These are phyloP conservation scores for Gossypium trilobum DNA, from an alignment of 441 rosid genomes.

Conservation along the genomic window DNA sequence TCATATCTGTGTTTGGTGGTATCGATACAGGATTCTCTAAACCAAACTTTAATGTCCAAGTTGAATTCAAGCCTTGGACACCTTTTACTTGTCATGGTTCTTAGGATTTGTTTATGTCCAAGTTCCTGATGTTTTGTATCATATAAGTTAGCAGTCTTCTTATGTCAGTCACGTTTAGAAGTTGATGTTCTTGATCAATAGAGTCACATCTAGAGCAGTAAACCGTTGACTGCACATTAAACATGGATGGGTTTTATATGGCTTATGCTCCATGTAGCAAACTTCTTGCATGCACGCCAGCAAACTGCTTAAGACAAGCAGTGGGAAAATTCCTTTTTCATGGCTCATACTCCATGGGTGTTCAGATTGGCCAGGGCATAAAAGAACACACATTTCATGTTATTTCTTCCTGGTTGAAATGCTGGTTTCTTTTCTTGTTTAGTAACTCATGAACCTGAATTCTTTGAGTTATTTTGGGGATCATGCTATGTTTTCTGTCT, in stretches of 20 bases:
- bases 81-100: not conserved
- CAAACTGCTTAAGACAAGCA: not conserved
- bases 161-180: not conserved
- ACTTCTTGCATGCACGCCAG: not conserved
- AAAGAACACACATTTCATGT: not conserved
- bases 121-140: not conserved
- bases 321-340: not conserved
- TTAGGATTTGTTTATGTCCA: not conserved
- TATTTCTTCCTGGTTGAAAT: not conserved
- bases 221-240: not conserved
- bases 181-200: not conserved
- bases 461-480: not conserved
- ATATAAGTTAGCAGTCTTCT: not conserved
- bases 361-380: not conserved
- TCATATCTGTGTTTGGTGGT: not conserved
- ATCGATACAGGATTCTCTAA: not conserved
- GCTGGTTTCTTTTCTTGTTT: not conserved
- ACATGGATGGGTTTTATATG: not conserved
- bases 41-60: not conserved
- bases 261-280: not conserved
- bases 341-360: not conserved
- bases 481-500: not conserved
- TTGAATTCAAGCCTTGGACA: not conserved
- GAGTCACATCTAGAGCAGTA: not conserved
- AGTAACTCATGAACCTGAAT: not conserved